Evolutionary conservation across 176 grass and related monocot species (phyloP).

Genomic region (Chrysopogon serrulatus): DNA sequence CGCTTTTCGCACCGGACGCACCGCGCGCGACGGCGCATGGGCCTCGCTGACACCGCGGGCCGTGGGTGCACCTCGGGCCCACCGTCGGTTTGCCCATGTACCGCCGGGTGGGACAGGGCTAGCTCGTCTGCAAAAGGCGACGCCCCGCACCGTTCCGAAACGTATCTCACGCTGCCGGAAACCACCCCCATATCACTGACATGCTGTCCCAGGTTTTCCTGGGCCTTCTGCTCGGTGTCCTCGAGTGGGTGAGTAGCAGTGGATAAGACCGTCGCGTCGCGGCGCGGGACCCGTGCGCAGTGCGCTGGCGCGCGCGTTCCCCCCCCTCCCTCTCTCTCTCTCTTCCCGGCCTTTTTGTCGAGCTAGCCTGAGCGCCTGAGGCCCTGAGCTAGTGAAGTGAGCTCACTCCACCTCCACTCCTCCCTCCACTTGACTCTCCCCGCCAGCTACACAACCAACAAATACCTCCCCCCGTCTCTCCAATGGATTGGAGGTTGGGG

Average conservation of each 20-base stretch:
- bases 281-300: conserved; percentile 11
- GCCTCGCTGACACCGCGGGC: not conserved
- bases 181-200: not conserved
- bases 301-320: not conserved
- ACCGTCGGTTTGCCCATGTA: not conserved
- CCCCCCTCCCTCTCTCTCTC: no score
- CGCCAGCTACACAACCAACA: not conserved
- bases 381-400: not conserved
- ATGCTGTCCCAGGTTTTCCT: not conserved
- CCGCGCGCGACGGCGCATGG: not conserved
- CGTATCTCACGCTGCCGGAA: not conserved
- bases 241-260: accelerated
- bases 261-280: not conserved
- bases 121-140: not conserved
- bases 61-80: not conserved
- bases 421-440: not conserved
- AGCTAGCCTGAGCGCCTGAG: not conserved
- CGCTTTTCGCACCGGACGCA: not conserved
- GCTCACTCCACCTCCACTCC: not conserved
- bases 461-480: not conserved
- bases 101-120: not conserved
- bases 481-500: conserved; percentile 24
- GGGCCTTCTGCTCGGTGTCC: not conserved
- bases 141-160: not conserved
- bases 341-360: not conserved